These are phyloP conservation scores for Skeletonema tropicum DNA, from an alignment of 108 stramenopile genomes.

Conservation along the genomic window DNA sequence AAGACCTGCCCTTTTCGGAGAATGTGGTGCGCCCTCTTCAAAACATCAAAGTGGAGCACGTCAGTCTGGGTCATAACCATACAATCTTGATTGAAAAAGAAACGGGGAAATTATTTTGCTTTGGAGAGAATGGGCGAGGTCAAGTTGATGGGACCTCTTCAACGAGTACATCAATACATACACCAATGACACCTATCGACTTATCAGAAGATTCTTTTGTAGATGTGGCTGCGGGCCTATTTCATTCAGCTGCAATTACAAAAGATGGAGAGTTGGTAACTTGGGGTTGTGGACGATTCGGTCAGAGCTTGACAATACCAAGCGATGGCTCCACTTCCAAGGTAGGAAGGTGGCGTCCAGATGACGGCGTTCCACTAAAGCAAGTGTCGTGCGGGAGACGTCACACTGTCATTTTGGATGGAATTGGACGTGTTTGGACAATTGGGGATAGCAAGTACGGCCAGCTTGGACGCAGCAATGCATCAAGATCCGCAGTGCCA, in stretches of 20 bases:
- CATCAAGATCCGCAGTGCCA: slow-evolving; percentile 14
- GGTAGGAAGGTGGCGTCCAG: slow-evolving; percentile 69
- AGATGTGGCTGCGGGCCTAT: slow-evolving; percentile 73
- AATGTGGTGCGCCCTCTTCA: slow-evolving; percentile 35
- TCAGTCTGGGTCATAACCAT: slow-evolving; percentile 74
- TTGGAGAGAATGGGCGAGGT: slow-evolving; percentile 76
- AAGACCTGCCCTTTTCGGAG: slow-evolving; percentile 4
- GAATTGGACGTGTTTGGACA: slow-evolving; percentile 73
- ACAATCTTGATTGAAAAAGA: slow-evolving; percentile 76
- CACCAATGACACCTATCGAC: slow-evolving; percentile 9
- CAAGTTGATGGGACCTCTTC: slow-evolving; percentile 46
- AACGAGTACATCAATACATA: background rate
- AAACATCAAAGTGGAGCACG: slow-evolving; percentile 59
- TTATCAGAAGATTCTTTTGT: slow-evolving; percentile 39
- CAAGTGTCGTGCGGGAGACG: slow-evolving; percentile 75
- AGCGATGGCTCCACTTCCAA: slow-evolving; percentile 7
- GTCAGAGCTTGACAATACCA: slow-evolving; percentile 47
- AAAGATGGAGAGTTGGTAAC: slow-evolving; percentile 67
- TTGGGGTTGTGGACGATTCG: slow-evolving; percentile 79
- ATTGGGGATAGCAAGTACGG: slow-evolving; percentile 87
- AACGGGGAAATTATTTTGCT: slow-evolving; percentile 57
- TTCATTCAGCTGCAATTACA: slow-evolving; percentile 81
- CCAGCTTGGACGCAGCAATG: slow-evolving; percentile 64
- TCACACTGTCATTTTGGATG: slow-evolving; percentile 75
- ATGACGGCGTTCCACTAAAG: slow-evolving; percentile 58